A percentile compares a stretch with the other conserved stretches of the same genome.
phyloP scores from a whole-genome alignment of 1,139 yeast genomes.

The Yamadazyma pseudoaaseri region DNA sequence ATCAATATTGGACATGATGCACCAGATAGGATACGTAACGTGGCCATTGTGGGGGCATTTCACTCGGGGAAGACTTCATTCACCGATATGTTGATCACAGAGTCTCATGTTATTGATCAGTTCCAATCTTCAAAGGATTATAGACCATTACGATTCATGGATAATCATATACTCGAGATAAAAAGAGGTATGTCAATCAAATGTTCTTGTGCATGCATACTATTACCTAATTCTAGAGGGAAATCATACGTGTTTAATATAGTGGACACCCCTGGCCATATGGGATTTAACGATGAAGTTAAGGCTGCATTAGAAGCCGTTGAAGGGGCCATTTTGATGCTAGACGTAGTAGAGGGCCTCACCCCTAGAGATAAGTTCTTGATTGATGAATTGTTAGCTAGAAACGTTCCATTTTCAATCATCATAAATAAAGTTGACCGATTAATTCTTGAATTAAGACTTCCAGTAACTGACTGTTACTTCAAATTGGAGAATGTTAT shows the following conservation, averaged over 20 bases:
- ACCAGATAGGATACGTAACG: slow-evolving; percentile 71
- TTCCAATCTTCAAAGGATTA: slow-evolving; percentile 17
- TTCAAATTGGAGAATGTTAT: slow-evolving; percentile 61
- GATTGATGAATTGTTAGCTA: slow-evolving; percentile 47
- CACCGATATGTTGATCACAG: slow-evolving; percentile 63
- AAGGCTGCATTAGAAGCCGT: slow-evolving; percentile 54
- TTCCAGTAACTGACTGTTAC: slow-evolving; percentile 75
- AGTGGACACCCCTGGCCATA: slow-evolving; percentile 91
- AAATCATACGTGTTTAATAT: slow-evolving; percentile 62
- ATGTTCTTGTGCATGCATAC: slow-evolving; percentile 58
- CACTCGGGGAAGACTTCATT: slow-evolving; percentile 89
- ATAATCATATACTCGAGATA: slow-evolving; percentile 66
- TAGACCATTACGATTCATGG: slow-evolving; percentile 59
- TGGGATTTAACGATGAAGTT: slow-evolving; percentile 75
- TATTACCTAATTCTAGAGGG: slow-evolving; percentile 55
- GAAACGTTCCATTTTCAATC: slow-evolving; percentile 53
- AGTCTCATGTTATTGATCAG: slow-evolving; percentile 49
- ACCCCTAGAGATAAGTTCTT: slow-evolving; percentile 51
- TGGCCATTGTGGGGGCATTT: slow-evolving; percentile 79
- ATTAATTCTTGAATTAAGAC: slow-evolving; percentile 67
- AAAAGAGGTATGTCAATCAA: slow-evolving; percentile 72
- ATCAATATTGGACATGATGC: slow-evolving; percentile 39
- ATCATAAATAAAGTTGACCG: slow-evolving; percentile 86
- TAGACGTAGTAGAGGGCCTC: slow-evolving; percentile 87
- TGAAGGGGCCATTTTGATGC: slow-evolving; percentile 67